Evolutionary conservation across 768 basidiomycete species (phyloP), one percentile per base, ranked within the genome.

Genomic region (Lepiota brunneoincarnata): DNA sequence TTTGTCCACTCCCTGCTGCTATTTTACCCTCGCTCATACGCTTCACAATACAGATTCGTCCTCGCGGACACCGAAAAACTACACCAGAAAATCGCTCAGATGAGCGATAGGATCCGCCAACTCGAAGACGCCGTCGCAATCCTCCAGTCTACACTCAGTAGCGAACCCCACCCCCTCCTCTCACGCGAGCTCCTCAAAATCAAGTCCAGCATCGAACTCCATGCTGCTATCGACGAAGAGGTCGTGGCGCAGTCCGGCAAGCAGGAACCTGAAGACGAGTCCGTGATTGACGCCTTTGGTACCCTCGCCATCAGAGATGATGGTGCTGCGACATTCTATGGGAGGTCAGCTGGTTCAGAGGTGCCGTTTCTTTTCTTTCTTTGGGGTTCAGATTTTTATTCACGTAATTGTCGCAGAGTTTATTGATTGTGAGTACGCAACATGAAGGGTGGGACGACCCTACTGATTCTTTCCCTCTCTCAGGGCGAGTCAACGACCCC

Each of bases 291-390:
- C 60, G 75, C 83, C 11, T 87, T 88, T 63, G 86, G 86, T 7
- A 87, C 86, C 0, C 61, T 88, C 15, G 86, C 86, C 0, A 79
- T 88, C 55, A 74, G 82, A 24, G 83, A 87, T 39, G 85, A 86
- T 58, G 86, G 86, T 17, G 84, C 81, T 3, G 77, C 83, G 2
- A 87, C 84, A 2, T 88, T 88, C 58, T 87, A 84, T 61, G 86
- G 86, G 17, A 75, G 82, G n/a, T 84, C 84, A 44, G 86, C 85
- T 26, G 86, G 86, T 6, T 79, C 81, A 46, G 88, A 90, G 75
- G 87, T 87, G 54, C 44, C 4, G 35, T 45, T 28, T 45, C 7
- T 50, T 54, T 45, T 35, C 9, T 45, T 24, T 24, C n/a, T n/a
- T n/a, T n/a, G n/a, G n/a, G n/a, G n/a, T n/a, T n/a, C n/a, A n/a